Conservation (phyloP, 805 yeast species). For the Candida railenensis region DNA sequence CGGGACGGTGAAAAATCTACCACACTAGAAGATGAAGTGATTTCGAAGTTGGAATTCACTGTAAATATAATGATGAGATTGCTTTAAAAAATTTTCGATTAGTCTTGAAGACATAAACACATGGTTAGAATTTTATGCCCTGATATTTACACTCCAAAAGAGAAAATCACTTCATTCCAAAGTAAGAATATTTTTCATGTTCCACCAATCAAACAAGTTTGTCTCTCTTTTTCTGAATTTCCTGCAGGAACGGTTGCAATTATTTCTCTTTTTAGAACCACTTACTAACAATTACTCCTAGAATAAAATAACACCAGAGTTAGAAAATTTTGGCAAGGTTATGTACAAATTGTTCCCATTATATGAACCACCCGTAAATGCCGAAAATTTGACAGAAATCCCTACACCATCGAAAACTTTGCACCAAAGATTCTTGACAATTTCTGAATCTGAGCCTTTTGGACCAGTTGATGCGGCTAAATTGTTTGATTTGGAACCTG, state of each 20-base stretch:
- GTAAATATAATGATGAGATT: constrained; percentile 44
- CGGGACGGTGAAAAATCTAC: neutral
- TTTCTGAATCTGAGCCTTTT: constrained; percentile 93
- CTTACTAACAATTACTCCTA: constrained; percentile 37
- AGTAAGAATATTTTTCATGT: too few species aligned
- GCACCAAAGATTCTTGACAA: constrained; percentile 78
- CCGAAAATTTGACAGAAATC: constrained; percentile 89
- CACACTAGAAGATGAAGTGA: constrained; percentile 11
- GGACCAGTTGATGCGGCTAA: constrained; percentile 95
- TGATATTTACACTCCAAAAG: constrained; percentile 9
- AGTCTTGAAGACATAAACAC: constrained; percentile 69
- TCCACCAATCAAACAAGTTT: too few species aligned
- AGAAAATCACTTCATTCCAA: neutral
- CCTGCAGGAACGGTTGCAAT: neutral
- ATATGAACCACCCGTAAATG: constrained; percentile 38
- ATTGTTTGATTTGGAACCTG: constrained; percentile 82
- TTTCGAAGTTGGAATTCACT: neutral
- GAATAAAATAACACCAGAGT: constrained; percentile 52
- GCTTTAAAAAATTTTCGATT: constrained; percentile 49
- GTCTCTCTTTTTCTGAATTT: too few species aligned
- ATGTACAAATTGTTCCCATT: constrained; percentile 84
- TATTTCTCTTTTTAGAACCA: constrained; percentile 14
- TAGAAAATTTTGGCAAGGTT: constrained; percentile 55
- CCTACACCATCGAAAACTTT: constrained; percentile 84
- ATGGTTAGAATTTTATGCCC: constrained; percentile 49